phyloP scores from a whole-genome alignment of 345 rosid species.

The Rubroshorea leprosula region DNA sequence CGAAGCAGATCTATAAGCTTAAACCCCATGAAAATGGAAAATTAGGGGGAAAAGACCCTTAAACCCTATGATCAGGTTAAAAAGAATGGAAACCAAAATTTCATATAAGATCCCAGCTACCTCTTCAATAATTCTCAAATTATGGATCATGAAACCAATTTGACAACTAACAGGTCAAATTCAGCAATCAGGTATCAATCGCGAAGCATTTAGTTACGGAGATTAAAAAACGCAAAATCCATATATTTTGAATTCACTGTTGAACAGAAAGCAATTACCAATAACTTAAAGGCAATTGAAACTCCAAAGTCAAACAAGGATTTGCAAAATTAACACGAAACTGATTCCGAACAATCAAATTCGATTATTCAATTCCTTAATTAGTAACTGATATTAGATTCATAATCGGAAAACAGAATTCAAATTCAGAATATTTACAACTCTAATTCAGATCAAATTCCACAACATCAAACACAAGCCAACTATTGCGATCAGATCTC shows the following conservation, averaged over 20 bases:
- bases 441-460: not conserved
- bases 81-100: not conserved
- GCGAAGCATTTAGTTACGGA: not conserved
- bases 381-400: not conserved
- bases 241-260: no score
- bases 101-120: not conserved
- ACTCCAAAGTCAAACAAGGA: conserved; percentile 11
- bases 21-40: not conserved
- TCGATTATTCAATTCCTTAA: not conserved
- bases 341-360: not conserved
- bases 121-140: not conserved
- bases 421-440: not conserved
- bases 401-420: not conserved
- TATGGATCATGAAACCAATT: not conserved
- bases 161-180: not conserved
- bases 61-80: not conserved
- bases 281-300: not conserved
- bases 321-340: not conserved
- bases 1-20: not conserved
- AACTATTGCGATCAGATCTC: conserved; percentile 31
- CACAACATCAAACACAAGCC: conserved; percentile 1
- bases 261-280: not conserved
- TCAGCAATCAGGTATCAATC: no score
- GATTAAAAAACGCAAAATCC: not conserved
- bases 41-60: no score